Percentiles rank a stretch among this genome's conserved stretches.
These are phyloP conservation scores for Marvania coccoides DNA, from an alignment of 139 green algal species.

Conservation along the genomic window DNA sequence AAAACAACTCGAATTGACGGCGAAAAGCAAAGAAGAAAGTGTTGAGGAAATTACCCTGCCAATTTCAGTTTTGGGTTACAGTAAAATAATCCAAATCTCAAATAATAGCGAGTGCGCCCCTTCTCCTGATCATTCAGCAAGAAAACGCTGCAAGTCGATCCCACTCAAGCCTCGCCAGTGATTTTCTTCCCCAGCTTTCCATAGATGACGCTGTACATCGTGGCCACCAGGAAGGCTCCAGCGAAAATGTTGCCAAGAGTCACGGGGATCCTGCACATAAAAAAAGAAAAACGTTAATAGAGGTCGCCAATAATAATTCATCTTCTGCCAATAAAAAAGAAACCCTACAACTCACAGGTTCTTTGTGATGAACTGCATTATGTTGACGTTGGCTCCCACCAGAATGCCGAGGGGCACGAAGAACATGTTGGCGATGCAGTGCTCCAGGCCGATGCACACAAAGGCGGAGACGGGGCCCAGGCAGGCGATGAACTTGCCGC, in stretches of 20 bases:
- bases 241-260: constrained; percentile 82
- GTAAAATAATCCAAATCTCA: no score
- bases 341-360: no score
- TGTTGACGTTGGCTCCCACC: constrained; percentile 47
- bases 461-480: constrained; percentile 75
- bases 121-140: constrained; percentile 1
- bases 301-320: no score
- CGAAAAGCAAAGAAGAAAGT: no score
- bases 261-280: no score
- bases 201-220: constrained; percentile 39
- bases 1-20: no score
- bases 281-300: no score
- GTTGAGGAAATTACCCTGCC: no score
- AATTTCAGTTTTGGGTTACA: no score
- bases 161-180: constrained; percentile 4
- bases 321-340: neutral
- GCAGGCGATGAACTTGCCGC: constrained; percentile 74
- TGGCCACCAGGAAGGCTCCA: constrained; percentile 62
- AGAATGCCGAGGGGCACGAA: constrained; percentile 55
- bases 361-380: constrained; percentile 49
- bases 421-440: constrained; percentile 73
- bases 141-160: neutral
- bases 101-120: no score
- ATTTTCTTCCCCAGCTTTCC: constrained; percentile 40
- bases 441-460: constrained; percentile 77